Percentiles rank a stretch among this genome's conserved stretches.
Conservation (phyloP, 176 grass and related monocot species). For the Eragrostis curvula region DNA sequence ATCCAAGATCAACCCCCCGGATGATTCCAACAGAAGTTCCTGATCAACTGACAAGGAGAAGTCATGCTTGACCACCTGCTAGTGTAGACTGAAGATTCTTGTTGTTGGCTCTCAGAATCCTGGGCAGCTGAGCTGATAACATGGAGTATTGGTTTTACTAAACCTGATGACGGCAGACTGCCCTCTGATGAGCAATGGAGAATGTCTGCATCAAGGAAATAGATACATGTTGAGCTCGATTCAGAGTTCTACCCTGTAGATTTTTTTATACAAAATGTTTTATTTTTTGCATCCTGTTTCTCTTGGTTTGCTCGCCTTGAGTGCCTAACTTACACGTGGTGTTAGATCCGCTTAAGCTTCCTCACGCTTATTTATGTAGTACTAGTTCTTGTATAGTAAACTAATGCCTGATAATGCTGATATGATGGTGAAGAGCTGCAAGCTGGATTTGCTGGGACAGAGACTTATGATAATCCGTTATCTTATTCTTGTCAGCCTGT, state of each 20-base stretch:
- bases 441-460: conserved; percentile 22
- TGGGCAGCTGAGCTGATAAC: conserved; percentile 15
- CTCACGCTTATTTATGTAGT: neutral
- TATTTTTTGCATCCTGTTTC: neutral
- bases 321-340: conserved; percentile 7
- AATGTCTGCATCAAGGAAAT: conserved; percentile 35
- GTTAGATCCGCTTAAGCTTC: conserved; percentile 32
- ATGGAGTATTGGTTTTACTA: neutral
- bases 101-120: neutral
- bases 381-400: conserved; percentile 12
- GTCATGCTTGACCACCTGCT: conserved; percentile 43
- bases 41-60: conserved; percentile 29
- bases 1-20: conserved; percentile 8
- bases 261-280: neutral
- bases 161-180: conserved; percentile 1
- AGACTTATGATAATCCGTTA: conserved; percentile 10
- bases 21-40: conserved; percentile 32
- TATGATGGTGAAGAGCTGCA: conserved; percentile 9
- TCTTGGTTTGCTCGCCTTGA: conserved; percentile 14
- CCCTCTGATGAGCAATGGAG: neutral
- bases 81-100: conserved; percentile 2
- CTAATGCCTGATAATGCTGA: conserved; percentile 23
- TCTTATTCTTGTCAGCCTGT: neutral
- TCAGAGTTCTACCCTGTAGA: neutral
- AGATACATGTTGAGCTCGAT: conserved; percentile 1